Evolutionary conservation across 2,329 filamentous ascomycete genomes (phyloP), one percentile per base, ranked within the genome.

Genomic region (Hypoxylon sp.): DNA sequence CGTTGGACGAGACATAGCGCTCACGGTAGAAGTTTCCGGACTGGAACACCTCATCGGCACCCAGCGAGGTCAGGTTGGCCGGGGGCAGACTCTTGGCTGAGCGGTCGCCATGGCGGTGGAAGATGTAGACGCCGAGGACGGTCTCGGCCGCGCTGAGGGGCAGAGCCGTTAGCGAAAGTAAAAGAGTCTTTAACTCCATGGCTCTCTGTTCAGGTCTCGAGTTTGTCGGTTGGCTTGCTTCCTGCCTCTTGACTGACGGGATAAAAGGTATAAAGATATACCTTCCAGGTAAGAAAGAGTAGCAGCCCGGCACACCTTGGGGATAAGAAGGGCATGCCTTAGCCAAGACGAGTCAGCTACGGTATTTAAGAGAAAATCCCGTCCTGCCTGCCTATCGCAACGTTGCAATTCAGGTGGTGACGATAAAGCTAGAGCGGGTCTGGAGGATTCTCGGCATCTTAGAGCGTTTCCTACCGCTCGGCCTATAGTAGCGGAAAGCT

Each of bases 101-200:
- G 53, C 93, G 87, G 75, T 97, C 93, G 55, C 93, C 93, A 77
- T 97, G 93, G 41, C 93, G 89, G 67, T 91, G 87, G 80, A 96
- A 96, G 75, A 97, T 87, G 75, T 93, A 95, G 41, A 88, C 87
- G 48, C 92, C 92, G 13, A 96, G 81, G 23, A 95, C 81, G 0
- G 87, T 90, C 78, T 96, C 90, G 17, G 77, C 77, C 43, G 60
- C 66, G 41, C 58, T 66, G 31, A 76, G 67, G n/a, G 73, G 69
- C 42, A 77, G 59, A 45, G 78, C 66, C 49, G 76, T 70, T 45
- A 78, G 68, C 37, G 78, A 73, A 60, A 79, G 64, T 55, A 80
- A 66, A 54, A 79, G 58, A 20, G 75, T 68, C 59, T 78, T 78
- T 65, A 74, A 65, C 52, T 70, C 74, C 78, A 80, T 79, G 45